Evolutionary conservation across 2,329 filamentous ascomycete species (phyloP).

Genomic region (Pseudogymnoascus sp.): DNA sequence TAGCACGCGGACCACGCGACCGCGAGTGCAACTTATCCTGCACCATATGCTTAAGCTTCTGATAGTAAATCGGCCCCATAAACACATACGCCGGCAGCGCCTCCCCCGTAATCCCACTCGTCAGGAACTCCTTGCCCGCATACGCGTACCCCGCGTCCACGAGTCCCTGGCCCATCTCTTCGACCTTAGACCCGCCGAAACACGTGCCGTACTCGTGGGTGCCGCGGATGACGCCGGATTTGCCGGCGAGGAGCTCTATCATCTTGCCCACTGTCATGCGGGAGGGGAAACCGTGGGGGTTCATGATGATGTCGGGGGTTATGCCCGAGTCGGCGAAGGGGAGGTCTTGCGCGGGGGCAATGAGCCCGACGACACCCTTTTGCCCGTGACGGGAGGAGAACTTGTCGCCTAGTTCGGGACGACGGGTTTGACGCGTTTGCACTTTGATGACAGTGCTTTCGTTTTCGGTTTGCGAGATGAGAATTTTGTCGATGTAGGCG

Average conservation of each 20-base stretch:
- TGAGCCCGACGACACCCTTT: conserved; percentile 95
- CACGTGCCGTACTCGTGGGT: conserved; percentile 82
- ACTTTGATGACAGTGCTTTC: conserved; percentile 87
- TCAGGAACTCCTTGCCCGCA: conserved; percentile 95
- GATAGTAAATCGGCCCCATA: conserved; percentile 98
- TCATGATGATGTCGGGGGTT: conserved; percentile 99
- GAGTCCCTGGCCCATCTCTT: conserved; percentile 80
- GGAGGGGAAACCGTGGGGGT: conserved; percentile 97
- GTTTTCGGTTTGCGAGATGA: conserved; percentile 81
- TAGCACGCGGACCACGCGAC: conserved; percentile 79
- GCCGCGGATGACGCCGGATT: conserved; percentile 80
- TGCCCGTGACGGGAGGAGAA: conserved; percentile 98
- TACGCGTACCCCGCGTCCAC: conserved; percentile 89
- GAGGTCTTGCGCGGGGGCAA: conserved; percentile 93
- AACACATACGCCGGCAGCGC: conserved; percentile 93
- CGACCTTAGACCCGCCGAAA: conserved; percentile 75
- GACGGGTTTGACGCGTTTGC: conserved; percentile 88
- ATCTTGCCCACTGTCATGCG: conserved; percentile 99
- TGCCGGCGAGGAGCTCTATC: conserved; percentile 88
- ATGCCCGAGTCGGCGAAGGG: conserved; percentile 88
- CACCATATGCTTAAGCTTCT: conserved; percentile 99
- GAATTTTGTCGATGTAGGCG: conserved; percentile 90
- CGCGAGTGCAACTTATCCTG: conserved; percentile 99
- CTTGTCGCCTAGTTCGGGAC: conserved; percentile 94
- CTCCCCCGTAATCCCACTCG: conserved; percentile 90